phyloP scores from a whole-genome alignment of 371 early-diverging fungal genomes.

The Mucor saturninus region DNA sequence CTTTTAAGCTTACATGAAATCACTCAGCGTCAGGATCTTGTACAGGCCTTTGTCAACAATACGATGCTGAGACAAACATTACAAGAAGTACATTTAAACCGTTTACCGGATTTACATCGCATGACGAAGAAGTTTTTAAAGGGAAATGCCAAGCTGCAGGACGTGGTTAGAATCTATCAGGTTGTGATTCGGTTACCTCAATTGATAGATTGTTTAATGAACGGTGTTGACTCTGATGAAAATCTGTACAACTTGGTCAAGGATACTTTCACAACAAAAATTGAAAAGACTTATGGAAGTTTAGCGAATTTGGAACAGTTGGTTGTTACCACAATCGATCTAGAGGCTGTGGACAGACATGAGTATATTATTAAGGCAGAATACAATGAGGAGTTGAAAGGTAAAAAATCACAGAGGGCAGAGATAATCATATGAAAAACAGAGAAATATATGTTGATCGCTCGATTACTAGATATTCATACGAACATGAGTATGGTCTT shows the following conservation, averaged over 20 bases:
- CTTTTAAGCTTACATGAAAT: constrained; percentile 78
- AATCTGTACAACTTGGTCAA: constrained; percentile 25
- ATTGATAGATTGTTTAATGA: constrained; percentile 63
- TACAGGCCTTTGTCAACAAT: constrained; percentile 75
- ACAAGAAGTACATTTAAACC: constrained; percentile 78
- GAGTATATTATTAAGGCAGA: constrained; percentile 90
- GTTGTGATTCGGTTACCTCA: constrained; percentile 78
- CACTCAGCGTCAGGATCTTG: constrained; percentile 77
- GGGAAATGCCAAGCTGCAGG: constrained; percentile 80
- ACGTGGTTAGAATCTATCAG: constrained; percentile 92
- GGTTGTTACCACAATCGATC: constrained; percentile 91
- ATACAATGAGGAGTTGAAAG: constrained; percentile 78
- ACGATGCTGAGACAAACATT: constrained; percentile 73
- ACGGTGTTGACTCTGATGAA: constrained; percentile 40
- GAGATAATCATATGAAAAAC: neutral
- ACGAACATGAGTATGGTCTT: constrained; percentile 64
- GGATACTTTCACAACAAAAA: constrained; percentile 23
- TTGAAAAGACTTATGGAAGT: constrained; percentile 10
- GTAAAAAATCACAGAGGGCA: constrained; percentile 34
- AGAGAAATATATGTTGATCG: neutral
- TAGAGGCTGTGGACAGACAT: constrained; percentile 85
- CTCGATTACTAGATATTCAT: constrained; percentile 55
- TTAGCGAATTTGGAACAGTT: constrained; percentile 50
- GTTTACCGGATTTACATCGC: constrained; percentile 88
- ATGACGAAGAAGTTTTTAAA: constrained; percentile 84